Evolutionary conservation across 1,139 yeast genomes (phyloP).

Genomic region (Scheffersomyces cryptocercus): DNA sequence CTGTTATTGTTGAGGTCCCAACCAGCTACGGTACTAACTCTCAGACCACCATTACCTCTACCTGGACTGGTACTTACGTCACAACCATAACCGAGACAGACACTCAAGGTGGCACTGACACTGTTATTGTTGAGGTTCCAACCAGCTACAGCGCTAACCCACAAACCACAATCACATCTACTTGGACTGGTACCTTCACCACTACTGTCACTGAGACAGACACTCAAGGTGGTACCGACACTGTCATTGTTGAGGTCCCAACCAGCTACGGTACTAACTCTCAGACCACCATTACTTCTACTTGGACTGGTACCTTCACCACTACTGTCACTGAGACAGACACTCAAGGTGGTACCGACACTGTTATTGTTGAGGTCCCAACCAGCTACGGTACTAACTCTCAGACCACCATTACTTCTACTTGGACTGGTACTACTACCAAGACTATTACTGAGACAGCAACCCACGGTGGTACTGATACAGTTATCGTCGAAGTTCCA

Average conservation of each 20-base stretch:
- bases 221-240: conserved; percentile 11
- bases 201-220: conserved; percentile 15
- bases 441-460: neutral
- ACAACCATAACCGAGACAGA: conserved; percentile 14
- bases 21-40: conserved; percentile 10
- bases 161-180: conserved; percentile 12
- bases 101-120: conserved; percentile 12
- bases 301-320: conserved; percentile 16
- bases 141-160: conserved; percentile 7
- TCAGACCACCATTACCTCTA: neutral
- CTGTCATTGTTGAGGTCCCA: neutral
- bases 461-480: conserved; percentile 12
- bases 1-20: conserved; percentile 7
- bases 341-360: conserved; percentile 8
- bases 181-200: conserved; percentile 7
- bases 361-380: conserved; percentile 7
- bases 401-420: neutral
- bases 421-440: conserved; percentile 7
- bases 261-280: conserved; percentile 11
- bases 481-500: conserved; percentile 14
- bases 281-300: conserved; percentile 13
- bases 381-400: conserved; percentile 11
- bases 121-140: conserved; percentile 14
- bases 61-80: conserved; percentile 13
- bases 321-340: conserved; percentile 17